Percentiles rank a stretch among this genome's conserved stretches.
These are phyloP conservation scores for Alternaria incomplexa DNA, from an alignment of 2,329 filamentous ascomycete species.

Conservation along the genomic window DNA sequence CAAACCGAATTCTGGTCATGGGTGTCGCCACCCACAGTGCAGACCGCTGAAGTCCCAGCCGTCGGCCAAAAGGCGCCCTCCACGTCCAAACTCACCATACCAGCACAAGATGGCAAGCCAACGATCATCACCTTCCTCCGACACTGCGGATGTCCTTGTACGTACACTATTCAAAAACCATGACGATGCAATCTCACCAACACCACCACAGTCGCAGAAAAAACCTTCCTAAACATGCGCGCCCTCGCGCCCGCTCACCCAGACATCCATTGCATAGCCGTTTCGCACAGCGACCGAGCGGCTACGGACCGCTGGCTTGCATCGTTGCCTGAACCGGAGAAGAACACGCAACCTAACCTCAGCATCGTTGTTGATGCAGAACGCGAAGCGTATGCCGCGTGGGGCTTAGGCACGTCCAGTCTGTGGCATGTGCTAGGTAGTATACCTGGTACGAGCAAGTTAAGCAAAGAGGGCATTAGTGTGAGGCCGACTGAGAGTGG, in stretches of 20 bases:
- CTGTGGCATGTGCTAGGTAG: constrained; percentile 67
- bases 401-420: constrained; percentile 68
- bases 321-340: constrained; percentile 26
- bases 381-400: constrained; percentile 66
- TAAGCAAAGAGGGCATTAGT: constrained; percentile 70
- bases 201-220: constrained; percentile 65
- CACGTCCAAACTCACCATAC: constrained; percentile 60
- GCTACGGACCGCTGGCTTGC: constrained; percentile 44
- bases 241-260: constrained; percentile 30
- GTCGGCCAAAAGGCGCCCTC: constrained; percentile 64
- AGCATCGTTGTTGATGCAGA: constrained; percentile 66
- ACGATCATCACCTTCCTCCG: constrained; percentile 71
- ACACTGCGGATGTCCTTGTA: constrained; percentile 78
- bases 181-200: constrained; percentile 2
- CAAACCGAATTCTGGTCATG: constrained; percentile 52
- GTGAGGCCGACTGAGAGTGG: constrained; percentile 70
- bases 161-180: constrained; percentile 24
- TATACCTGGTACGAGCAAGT: constrained; percentile 63
- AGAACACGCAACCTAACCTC: constrained; percentile 58
- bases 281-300: constrained; percentile 43
- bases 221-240: constrained; percentile 58
- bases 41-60: constrained; percentile 54
- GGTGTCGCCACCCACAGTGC: constrained; percentile 43
- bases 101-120: constrained; percentile 58
- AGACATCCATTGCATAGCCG: constrained; percentile 40